A percentile compares a stretch with the other conserved stretches of the same genome.
These are phyloP conservation scores for Monilinia polystroma DNA, from an alignment of 2,329 filamentous ascomycete species.

Conservation along the genomic window DNA sequence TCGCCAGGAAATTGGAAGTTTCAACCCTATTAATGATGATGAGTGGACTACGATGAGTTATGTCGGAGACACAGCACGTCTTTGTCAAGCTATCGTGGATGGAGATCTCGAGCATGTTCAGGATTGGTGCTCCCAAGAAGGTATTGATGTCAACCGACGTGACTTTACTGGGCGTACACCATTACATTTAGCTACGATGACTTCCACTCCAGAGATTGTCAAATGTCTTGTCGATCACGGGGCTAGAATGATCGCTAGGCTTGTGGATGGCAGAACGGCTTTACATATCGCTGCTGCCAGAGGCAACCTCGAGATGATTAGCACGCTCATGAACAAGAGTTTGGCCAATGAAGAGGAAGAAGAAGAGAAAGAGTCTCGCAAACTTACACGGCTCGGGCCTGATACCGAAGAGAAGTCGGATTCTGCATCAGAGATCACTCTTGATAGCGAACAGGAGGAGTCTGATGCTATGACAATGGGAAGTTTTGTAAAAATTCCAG, in stretches of 20 bases:
- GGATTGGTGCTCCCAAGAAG: constrained; percentile 68
- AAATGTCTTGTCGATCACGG: constrained; percentile 69
- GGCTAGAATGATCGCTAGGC: constrained; percentile 68
- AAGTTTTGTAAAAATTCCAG: constrained; percentile 69
- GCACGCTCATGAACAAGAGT: constrained; percentile 70
- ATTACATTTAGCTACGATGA: constrained; percentile 71
- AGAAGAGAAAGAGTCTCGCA: constrained; percentile 52
- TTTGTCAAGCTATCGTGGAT: constrained; percentile 81
- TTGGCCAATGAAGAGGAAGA: constrained; percentile 69
- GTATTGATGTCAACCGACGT: constrained; percentile 67
- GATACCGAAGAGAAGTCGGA: constrained; percentile 43
- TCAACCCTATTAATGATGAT: constrained; percentile 76
- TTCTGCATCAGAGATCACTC: constrained; percentile 38
- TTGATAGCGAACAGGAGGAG: constrained; percentile 33
- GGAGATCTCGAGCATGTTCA: constrained; percentile 67
- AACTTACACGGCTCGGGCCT: constrained; percentile 33
- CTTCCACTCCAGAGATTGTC: constrained; percentile 68
- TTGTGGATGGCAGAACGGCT: constrained; percentile 78
- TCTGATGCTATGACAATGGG: constrained; percentile 59
- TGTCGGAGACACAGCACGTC: constrained; percentile 70
- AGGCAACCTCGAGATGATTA: constrained; percentile 68
- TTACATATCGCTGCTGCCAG: constrained; percentile 77
- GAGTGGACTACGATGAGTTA: constrained; percentile 95
- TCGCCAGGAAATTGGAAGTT: constrained; percentile 68
- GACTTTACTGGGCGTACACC: constrained; percentile 79